These are phyloP conservation scores for Penicillium digitatum DNA, from an alignment of 2,329 filamentous ascomycete genomes.

Conservation along the genomic window DNA sequence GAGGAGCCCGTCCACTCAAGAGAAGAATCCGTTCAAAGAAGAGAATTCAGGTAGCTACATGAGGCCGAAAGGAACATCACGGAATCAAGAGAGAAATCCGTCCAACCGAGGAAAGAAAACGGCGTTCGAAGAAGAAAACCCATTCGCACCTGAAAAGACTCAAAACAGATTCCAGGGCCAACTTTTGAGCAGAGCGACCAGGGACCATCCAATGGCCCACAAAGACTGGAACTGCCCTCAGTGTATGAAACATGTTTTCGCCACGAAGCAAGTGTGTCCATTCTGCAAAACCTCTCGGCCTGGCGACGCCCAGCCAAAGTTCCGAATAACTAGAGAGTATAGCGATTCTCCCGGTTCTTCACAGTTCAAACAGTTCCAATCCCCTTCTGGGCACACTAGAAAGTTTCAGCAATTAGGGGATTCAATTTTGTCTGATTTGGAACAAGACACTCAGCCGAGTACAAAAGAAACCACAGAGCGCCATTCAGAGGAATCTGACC, in stretches of 20 bases:
- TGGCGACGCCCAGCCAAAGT: background rate
- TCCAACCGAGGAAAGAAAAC: background rate
- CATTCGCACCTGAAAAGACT: background rate
- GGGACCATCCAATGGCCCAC: background rate
- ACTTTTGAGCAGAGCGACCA: background rate
- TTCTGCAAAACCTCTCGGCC: slow-evolving; percentile 16
- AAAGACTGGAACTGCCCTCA: slow-evolving; percentile 15
- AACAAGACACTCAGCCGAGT: slow-evolving; percentile 4
- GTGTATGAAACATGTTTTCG: slow-evolving; percentile 12
- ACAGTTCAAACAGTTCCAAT: background rate
- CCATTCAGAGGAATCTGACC: background rate
- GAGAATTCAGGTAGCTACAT: background rate
- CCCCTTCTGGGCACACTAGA: slow-evolving; percentile 3
- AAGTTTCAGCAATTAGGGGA: slow-evolving; percentile 24
- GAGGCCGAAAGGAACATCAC: background rate
- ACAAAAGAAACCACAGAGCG: background rate
- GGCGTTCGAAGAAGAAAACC: background rate
- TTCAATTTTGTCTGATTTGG: slow-evolving; percentile 18
- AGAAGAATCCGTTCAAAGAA: background rate
- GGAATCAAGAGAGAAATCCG: background rate
- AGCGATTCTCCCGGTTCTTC: background rate
- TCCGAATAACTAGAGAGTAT: background rate
- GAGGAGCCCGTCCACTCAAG: background rate
- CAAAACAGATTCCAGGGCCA: background rate
- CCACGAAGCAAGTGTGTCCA: slow-evolving; percentile 11